Evolutionary conservation across 495 filamentous ascomycete genomes (phyloP).

Genomic region (Talaromyces stipitatus): DNA sequence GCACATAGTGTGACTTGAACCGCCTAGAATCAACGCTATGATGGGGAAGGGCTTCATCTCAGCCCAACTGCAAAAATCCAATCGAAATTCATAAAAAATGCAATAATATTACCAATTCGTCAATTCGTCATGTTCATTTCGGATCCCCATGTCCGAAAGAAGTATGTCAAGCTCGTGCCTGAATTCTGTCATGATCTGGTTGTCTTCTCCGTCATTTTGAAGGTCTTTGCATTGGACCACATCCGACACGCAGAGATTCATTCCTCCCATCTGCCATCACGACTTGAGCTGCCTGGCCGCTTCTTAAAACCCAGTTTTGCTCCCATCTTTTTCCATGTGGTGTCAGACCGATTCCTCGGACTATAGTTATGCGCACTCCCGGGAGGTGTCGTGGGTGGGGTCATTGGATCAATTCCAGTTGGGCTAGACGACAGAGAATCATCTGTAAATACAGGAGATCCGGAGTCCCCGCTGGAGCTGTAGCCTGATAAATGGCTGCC

Average conservation of each 20-base stretch:
- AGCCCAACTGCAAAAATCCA: neutral
- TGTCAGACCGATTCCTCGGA: constrained; percentile 47
- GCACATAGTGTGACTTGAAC: neutral
- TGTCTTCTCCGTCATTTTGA: neutral
- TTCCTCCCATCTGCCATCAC: constrained; percentile 14
- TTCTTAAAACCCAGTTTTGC: constrained; percentile 66
- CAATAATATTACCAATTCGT: neutral
- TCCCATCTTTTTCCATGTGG: constrained; percentile 80
- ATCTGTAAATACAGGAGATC: constrained; percentile 33
- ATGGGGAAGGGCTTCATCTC: neutral
- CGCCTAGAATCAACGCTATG: neutral
- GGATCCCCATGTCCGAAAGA: neutral
- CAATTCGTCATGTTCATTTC: constrained; percentile 1
- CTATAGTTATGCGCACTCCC: constrained; percentile 49
- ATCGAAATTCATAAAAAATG: neutral
- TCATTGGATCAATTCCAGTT: constrained; percentile 62
- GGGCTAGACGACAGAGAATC: constrained; percentile 38
- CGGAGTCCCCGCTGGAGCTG: constrained; percentile 32
- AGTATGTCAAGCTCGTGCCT: neutral
- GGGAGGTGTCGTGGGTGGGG: constrained; percentile 81
- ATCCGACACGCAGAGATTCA: neutral
- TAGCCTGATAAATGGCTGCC: constrained; percentile 27
- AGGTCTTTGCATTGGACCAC: neutral
- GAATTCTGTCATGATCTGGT: neutral
- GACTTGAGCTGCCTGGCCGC: constrained; percentile 35